Base-by-base conservation (phyloP, 441 rosid species). In the Erodium texanum region DNA sequence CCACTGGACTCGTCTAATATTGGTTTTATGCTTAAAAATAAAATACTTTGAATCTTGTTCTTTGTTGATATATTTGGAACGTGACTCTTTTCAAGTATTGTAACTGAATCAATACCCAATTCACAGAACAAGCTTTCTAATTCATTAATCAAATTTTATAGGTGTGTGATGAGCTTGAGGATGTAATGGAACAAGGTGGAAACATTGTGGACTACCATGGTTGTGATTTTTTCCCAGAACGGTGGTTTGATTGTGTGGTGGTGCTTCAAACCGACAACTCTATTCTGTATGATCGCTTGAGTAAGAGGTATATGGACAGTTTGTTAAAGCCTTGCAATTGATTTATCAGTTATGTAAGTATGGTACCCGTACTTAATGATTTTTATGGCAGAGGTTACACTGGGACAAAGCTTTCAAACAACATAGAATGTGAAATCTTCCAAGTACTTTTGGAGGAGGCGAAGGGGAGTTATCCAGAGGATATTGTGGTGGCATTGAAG, bases 121-220 rank as follows among this genome's bases (percentile, higher is more conserved):
- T 27, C 29, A 27, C 29, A 27, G 29, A 27, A 27, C 48, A 41
- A 41, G 3, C 3, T 66, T 27, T 23, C 0, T 43, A 18, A 10
- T 19, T 8, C 43, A 38, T 38, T 9, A 38, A 38, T 36, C 7
- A 8, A 38, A 38, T 63, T 67, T 67, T 32, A 50, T 56, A 94
- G 97, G 97, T 92, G 15, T 86, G 90, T 73, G 98, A 94, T 81
- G 99, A 89, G 80, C 86, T 94, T 32, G 97, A 91, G 76, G 92
- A 88, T 74, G 27, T 76, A 32, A 94, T 94, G 97, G 88, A 76
- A 69, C 82, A 77, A 85, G 97, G 98, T 10, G 99, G 99, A 9
- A 85, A 70, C 80, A 84, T 92, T 15, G 90, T 92, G 58, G 99
- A 92, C 70, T 92, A 94, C 77, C 98, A 92, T 64, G 95, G 99